Evolutionary conservation across 192 early-diverging fungal genomes (phyloP).

Genomic region (Backusella morwellensis): DNA sequence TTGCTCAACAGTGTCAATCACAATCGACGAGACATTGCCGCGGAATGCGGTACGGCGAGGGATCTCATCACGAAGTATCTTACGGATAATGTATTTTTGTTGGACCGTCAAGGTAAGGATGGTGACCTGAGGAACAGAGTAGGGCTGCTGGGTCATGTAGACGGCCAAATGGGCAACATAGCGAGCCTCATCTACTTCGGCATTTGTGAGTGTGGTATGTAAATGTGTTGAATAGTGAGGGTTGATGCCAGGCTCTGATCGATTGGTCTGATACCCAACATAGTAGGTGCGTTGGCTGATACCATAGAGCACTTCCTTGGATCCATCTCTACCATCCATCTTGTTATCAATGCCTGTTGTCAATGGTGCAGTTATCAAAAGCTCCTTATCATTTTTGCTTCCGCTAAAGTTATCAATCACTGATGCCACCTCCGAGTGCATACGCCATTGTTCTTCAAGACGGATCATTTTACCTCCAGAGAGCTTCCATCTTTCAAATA

Average conservation of each 20-base stretch:
- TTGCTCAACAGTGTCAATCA: not conserved
- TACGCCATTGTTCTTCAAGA: constrained; percentile 32
- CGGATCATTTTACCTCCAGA: constrained; percentile 4
- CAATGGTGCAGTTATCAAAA: constrained; percentile 6
- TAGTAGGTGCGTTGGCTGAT: constrained; percentile 2
- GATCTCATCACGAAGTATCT: not conserved
- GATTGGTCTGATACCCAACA: not conserved
- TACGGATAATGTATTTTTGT: constrained; percentile 17
- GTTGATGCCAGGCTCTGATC: not conserved
- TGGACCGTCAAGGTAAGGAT: constrained; percentile 1
- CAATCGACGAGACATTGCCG: not conserved
- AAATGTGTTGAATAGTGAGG: not conserved
- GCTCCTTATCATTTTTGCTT: not conserved
- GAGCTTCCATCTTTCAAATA: constrained; percentile 31
- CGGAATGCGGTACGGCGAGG: not conserved
- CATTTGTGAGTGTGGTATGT: not conserved
- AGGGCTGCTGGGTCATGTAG: constrained; percentile 16
- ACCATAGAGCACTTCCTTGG: not conserved
- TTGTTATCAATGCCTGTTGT: not conserved
- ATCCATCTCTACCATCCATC: not conserved
- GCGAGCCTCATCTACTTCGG: constrained; percentile 9
- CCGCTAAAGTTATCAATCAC: constrained; percentile 1
- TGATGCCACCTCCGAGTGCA: constrained; percentile 4
- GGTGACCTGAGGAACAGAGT: not conserved
- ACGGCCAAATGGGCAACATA: constrained; percentile 14